phyloP scores from a whole-genome alignment of 108 stramenopile genomes.

The Discostella pseudostelligera region DNA sequence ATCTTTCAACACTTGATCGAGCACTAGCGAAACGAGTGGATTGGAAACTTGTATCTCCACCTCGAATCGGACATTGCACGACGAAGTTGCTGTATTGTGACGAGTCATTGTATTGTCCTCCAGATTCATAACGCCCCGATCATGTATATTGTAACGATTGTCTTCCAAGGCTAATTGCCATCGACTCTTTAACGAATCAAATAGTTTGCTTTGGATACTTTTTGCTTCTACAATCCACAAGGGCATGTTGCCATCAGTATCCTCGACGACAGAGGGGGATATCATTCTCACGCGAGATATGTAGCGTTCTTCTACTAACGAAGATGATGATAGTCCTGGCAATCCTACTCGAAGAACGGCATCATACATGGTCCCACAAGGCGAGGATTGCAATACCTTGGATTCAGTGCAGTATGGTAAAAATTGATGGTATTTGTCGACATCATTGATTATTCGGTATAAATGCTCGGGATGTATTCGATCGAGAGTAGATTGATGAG shows the following conservation, averaged over 20 bases:
- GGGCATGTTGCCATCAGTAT: conserved; percentile 2
- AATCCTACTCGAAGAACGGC: conserved; percentile 63
- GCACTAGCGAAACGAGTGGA: conserved; percentile 39
- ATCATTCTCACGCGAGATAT: conserved; percentile 57
- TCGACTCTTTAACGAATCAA: conserved; percentile 68
- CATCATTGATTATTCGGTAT: conserved; percentile 72
- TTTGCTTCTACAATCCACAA: conserved; percentile 53
- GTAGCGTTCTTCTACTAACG: conserved; percentile 55
- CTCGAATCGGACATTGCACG: conserved; percentile 61
- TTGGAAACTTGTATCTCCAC: conserved; percentile 72
- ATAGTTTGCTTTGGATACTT: conserved; percentile 65
- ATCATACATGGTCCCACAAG: conserved; percentile 60
- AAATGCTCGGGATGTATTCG: conserved; percentile 61
- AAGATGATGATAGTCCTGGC: conserved; percentile 20
- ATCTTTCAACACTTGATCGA: conserved; percentile 56
- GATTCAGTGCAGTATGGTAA: conserved; percentile 70
- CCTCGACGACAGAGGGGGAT: not conserved
- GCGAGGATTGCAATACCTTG: conserved; percentile 46
- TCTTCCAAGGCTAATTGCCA: conserved; percentile 48
- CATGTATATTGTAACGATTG: not conserved
- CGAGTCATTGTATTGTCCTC: too few relatives aligned
- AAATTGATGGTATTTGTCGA: conserved; percentile 65
- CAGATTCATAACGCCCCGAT: not conserved
- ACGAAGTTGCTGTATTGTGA: not conserved
- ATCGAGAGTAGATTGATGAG: conserved; percentile 35